These are phyloP conservation scores for Microbotryum silenes-acaulis DNA, from an alignment of 1,284 basidiomycete species.

Conservation along the genomic window DNA sequence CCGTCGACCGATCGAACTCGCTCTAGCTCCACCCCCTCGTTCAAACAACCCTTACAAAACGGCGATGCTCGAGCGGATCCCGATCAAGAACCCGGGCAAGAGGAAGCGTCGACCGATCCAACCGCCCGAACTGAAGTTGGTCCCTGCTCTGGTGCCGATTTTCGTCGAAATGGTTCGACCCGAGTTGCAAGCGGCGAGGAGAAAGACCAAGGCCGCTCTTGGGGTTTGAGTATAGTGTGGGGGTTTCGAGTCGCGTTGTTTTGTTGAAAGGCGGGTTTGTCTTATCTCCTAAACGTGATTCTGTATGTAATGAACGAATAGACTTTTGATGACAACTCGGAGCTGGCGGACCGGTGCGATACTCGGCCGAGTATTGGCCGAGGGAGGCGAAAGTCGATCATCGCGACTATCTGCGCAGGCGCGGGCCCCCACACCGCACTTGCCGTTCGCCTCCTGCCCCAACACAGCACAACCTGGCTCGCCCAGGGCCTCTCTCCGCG, in stretches of 20 bases:
- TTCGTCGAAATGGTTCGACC: constrained; percentile 73
- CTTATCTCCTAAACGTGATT: no score
- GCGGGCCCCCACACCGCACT: neutral
- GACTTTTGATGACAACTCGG: no score
- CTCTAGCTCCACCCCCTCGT: no score
- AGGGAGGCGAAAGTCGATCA: no score
- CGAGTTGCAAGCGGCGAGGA: constrained; percentile 6
- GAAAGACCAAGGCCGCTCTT: neutral
- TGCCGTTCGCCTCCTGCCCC: neutral
- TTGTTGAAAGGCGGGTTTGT: no score
- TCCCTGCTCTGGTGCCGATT: constrained; percentile 69
- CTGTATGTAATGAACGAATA: no score
- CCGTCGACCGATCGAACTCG: constrained; percentile 7
- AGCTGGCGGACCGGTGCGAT: no score
- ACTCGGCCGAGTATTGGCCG: no score
- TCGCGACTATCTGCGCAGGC: neutral
- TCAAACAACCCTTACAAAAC: constrained; percentile 14
- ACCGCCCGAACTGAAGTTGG: constrained; percentile 66
- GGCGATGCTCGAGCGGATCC: constrained; percentile 11
- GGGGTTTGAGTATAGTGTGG: no score
- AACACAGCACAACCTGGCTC: neutral
- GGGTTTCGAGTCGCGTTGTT: no score
- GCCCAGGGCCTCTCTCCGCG: neutral
- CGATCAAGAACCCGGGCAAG: constrained; percentile 38
- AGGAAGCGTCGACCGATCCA: constrained; percentile 49